Conservation (phyloP, 148 eudicot genomes). For the Camellia granthamiana region DNA sequence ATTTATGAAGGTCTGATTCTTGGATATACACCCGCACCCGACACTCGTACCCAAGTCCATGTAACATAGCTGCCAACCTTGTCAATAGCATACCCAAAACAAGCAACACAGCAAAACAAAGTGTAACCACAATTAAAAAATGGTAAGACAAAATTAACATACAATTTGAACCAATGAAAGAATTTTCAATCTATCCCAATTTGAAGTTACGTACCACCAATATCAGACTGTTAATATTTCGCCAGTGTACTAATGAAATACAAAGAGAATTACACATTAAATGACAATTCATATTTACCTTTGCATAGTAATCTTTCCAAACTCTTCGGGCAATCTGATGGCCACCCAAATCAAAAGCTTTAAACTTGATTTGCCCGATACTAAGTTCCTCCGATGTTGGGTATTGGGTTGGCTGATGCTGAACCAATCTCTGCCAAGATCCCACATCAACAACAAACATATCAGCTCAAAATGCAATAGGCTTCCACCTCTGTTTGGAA, state of each 20-base stretch:
- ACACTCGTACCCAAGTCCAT: too few relatives aligned
- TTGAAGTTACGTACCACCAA: neutral
- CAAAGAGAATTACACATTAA: neutral
- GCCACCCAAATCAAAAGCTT: constrained; percentile 84
- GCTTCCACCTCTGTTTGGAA: neutral
- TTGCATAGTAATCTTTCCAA: constrained; percentile 89
- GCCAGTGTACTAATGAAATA: neutral
- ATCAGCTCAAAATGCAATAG: neutral
- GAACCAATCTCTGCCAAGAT: constrained; percentile 58
- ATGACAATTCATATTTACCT: constrained; percentile 33
- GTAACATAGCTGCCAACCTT: neutral
- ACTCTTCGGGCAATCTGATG: constrained; percentile 82
- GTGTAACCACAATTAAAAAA: neutral
- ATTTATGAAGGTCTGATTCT: too few relatives aligned
- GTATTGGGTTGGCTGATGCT: constrained; percentile 79
- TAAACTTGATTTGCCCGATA: constrained; percentile 74
- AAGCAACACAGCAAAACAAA: neutral
- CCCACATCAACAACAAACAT: neutral
- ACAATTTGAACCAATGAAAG: neutral
- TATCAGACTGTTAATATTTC: neutral
- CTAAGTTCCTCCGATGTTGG: constrained; percentile 81
- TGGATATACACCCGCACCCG: too few relatives aligned
- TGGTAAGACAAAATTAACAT: neutral
- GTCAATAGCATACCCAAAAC: neutral
- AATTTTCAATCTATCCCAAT: neutral